Evolutionary conservation across 768 basidiomycete species (phyloP), one percentile per base, ranked within the genome.

Genomic region (Chalciporus sphaerocephalus): DNA sequence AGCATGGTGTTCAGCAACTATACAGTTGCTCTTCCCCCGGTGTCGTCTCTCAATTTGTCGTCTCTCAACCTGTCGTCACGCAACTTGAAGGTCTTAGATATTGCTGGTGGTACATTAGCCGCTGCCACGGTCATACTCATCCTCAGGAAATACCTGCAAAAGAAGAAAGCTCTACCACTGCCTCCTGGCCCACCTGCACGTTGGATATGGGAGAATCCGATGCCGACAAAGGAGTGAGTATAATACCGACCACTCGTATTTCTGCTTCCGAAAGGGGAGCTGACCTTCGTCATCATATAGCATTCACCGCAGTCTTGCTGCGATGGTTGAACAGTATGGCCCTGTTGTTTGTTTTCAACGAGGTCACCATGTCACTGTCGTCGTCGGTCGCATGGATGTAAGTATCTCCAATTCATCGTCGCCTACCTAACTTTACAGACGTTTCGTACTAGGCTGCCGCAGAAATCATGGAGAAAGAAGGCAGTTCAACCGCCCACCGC

Each of bases 381-480:
- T 59, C 24, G 44, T 60, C 23, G 58, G 59, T 1, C 39, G 45
- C 17, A 38, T 54, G 32, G 47, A 59, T 16, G 58, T 57, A 43
- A 7, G 50, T 30, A 22, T 15, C 7, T 9, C 12, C 6, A 22
- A n/a, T 12, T 21, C 11, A 28, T 5, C 15, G 25, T 18, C 11
- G 32, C 8, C 73, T 72, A 0, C 64, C 74, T 1, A 72, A 76
- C 23, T 15, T 21, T 2, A 69, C 76, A 42, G 10, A 25, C 10
- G 6, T 25, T 25, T 25, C 10, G 24, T n/a, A 71, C 74, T 66
- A 80, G 58, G 74, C 74, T 3, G 79, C 79, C 0, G 64, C 74
- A 0, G 77, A 81, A 4, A 74, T 82, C 44, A 76, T 82, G 78
- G 81, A 81, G 58, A 75, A 76, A 37, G 74, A 80, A 53, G 78